Conservation (phyloP, 1,284 basidiomycete species). For the Ceraceosorus bombacis region DNA sequence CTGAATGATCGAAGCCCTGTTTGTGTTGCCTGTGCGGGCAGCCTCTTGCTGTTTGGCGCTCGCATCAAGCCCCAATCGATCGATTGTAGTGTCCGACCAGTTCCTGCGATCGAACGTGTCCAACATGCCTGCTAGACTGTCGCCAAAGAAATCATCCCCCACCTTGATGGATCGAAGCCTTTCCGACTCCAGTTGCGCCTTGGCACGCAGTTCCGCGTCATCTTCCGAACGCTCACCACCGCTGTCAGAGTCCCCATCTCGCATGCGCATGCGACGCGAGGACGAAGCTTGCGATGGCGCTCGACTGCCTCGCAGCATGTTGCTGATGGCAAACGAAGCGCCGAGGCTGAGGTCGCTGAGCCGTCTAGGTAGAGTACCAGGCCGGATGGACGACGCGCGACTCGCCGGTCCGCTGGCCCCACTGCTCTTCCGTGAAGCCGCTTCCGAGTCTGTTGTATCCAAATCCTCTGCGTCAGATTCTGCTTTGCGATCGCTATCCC, state of each 20-base stretch:
- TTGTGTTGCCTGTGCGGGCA: conserved; percentile 3
- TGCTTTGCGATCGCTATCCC: too few species aligned
- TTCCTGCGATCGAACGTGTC: conserved; percentile 30
- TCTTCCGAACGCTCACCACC: conserved; percentile 14
- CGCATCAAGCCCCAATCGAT: conserved; percentile 14
- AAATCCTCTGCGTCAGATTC: too few species aligned
- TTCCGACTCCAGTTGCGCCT: conserved; percentile 36
- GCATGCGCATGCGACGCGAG: conserved; percentile 13
- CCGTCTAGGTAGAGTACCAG: conserved; percentile 22
- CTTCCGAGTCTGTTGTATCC: conserved; percentile 1
- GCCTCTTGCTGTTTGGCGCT: not conserved
- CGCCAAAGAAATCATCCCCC: conserved; percentile 43
- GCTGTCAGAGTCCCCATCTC: conserved; percentile 28
- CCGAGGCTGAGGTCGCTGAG: conserved; percentile 36
- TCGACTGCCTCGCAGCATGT: conserved; percentile 15
- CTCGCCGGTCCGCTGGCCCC: not conserved
- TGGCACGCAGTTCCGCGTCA: conserved; percentile 30
- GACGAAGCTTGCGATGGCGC: not conserved
- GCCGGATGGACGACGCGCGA: conserved; percentile 11
- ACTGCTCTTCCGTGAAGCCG: not conserved
- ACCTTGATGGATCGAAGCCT: conserved; percentile 39
- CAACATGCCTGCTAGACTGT: conserved; percentile 24
- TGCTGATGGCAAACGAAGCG: conserved; percentile 32
- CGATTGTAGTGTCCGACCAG: conserved; percentile 21
- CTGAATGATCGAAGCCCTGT: not conserved